Base-by-base conservation (phyloP, 305 asterid genomes). In the Plantago lanceolata region DNA sequence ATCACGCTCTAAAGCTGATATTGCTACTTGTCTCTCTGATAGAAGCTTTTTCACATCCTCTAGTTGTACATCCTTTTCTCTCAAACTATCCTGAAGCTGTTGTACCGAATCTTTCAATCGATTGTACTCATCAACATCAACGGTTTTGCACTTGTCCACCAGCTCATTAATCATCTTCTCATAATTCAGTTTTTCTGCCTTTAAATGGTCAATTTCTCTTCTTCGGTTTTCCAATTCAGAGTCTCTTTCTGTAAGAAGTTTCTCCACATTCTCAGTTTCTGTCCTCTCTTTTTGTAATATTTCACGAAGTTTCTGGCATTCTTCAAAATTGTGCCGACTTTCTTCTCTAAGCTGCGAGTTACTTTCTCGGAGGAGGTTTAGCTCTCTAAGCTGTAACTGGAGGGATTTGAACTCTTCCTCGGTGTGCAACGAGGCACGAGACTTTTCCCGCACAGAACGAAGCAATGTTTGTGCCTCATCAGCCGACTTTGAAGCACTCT, bases 301-400 rank as follows among this genome's bases (percentile, higher is more conserved):
- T 78, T 83, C 94, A 56, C 95, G 97, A 48, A 88, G 91, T 73
- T 86, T 93, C 86, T 85, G 88, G 74, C 99, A 90, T 67, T 93
- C 97, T 74, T 88, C 96, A 44, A 82, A 90, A 71, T 93, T 90
- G 69, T 88, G 88, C 59, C 66, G 75, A 76, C 79, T 93, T 78
- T 93, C 99, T 79, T 88, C 99, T 68, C 99, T 86, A 45, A 93
- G 94, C 78, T 93, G 99, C 62, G 79, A 71, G 53, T 93, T 93
- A 64, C 99, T 93, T 76, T 93, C 99, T 21, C 99, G 96, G 66
- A 93, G 99, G 65, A 93, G 73, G 70, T 70, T 88, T 59, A 93
- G 68, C 77, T 93, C 99, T 77, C 93, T 82, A 63, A 93, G 79
- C 89, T 93, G 96, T 50, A 83, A 81, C 74, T 88, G 97, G 56